Base-by-base conservation (phyloP, 768 basidiomycete genomes). In the Amanita inopinata region DNA sequence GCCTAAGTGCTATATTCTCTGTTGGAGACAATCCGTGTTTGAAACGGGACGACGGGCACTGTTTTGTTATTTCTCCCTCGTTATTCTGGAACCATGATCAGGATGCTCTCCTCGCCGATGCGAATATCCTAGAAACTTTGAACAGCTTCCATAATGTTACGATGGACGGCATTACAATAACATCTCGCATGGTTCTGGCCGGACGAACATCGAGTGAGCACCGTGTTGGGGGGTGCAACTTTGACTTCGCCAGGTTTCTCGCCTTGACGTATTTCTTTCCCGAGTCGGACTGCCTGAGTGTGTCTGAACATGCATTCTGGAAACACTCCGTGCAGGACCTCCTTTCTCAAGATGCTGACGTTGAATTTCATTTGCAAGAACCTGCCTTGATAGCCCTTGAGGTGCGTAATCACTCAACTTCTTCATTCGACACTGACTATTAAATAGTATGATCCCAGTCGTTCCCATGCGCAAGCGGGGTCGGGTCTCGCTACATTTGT, bases 261-360 rank as follows among this genome's bases (percentile, higher is more conserved):
- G 84, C 80, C 11, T 66, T 90, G 45, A 88, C 86, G 0, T 91
- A 86, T 58, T 80, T 88, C 61, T 88, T 92, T 55, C 78, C 74
- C 2, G 82, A 87, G 50, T 72, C 67, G 11, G 78, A 83, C 49
- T 90, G 87, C 60, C 60, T 79, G 48, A 70, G 71, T 30, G 71
- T 68, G 41, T 57, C 65, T 9, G 80, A 80, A 30, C 87, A 85
- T 49, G 57, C 67, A 38, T 59, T 66, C 22, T 90, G 86, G 85
- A 57, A 74, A 35, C 64, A 80, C 25, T 63, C 71, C 7, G 62
- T 90, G 5, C 52, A 64, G 10, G 48, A 48, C 40, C 66, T 64
- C 39, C 61, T 65, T 36, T 55, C 58, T 8, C 51, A 57, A 35
- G 58, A 65, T 46, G 58, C 59, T 33, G 56, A 61, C 33, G 52